Evolutionary conservation across 2,329 filamentous ascomycete genomes (phyloP).

Genomic region (Alternaria angustiovoidea): DNA sequence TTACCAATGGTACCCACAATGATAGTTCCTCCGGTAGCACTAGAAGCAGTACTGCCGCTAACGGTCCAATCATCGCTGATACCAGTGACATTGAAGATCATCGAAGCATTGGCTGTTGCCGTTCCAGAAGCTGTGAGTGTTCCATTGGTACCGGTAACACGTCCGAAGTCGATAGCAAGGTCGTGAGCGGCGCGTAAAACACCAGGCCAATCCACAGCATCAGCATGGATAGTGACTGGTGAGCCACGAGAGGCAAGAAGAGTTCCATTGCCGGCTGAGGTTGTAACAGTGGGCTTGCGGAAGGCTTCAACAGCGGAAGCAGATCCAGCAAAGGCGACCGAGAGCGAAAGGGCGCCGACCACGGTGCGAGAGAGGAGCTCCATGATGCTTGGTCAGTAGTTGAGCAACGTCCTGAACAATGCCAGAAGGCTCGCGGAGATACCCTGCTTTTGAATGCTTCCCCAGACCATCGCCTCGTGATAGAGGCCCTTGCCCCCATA

Average conservation of each 20-base stretch:
- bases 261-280: conserved; percentile 54
- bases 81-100: conserved; percentile 54
- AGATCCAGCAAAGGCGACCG: conserved; percentile 27
- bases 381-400: conserved; percentile 29
- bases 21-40: conserved; percentile 57
- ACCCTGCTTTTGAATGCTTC: conserved; percentile 22
- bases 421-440: conserved; percentile 9
- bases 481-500: conserved; percentile 18
- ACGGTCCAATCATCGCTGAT: conserved; percentile 48
- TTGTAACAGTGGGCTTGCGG: conserved; percentile 59
- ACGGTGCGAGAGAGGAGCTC: conserved; percentile 40
- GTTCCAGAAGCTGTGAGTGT: conserved; percentile 63
- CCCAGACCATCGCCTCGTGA: conserved; percentile 7
- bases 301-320: conserved; percentile 49
- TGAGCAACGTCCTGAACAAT: conserved; percentile 17
- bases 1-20: conserved; percentile 74
- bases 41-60: conserved; percentile 17
- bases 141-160: conserved; percentile 72
- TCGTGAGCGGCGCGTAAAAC: conserved; percentile 73
- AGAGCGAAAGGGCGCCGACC: conserved; percentile 36
- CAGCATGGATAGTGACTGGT: conserved; percentile 43
- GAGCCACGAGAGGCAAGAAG: conserved; percentile 42
- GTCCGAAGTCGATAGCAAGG: conserved; percentile 72
- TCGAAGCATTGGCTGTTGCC: conserved; percentile 55
- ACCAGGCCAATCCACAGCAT: conserved; percentile 68